A percentile compares a stretch with the other conserved stretches of the same genome.
phyloP scores from a whole-genome alignment of 305 asterid genomes.

The Fraxinus platypoda region DNA sequence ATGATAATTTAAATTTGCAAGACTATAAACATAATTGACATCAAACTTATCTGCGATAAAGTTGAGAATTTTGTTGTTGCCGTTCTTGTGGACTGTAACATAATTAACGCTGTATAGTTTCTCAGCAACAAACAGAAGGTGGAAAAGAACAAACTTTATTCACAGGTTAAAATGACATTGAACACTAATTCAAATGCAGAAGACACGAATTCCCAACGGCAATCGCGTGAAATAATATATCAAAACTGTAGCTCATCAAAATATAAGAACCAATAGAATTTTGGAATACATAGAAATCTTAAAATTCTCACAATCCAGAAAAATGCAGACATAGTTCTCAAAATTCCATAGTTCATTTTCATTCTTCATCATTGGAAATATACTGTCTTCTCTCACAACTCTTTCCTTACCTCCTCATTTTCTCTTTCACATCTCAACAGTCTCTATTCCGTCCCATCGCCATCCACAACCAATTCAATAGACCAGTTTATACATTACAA shows the following conservation, averaged over 20 bases:
- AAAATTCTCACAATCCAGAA: too few species aligned
- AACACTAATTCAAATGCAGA: too few species aligned
- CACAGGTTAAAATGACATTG: neutral
- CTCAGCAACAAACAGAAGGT: neutral
- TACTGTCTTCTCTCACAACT: too few species aligned
- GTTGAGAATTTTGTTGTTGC: neutral
- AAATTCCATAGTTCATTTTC: too few species aligned
- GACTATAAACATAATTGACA: neutral
- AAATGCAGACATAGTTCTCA: too few species aligned
- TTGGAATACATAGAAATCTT: too few species aligned
- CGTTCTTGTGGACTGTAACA: neutral
- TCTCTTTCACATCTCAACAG: too few species aligned
- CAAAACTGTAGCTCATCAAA: neutral
- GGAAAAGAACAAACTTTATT: neutral
- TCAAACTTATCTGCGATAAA: neutral
- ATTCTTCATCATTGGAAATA: too few species aligned
- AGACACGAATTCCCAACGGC: neutral
- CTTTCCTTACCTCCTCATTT: too few species aligned
- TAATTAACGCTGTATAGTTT: neutral
- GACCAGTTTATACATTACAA: too few species aligned
- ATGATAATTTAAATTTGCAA: neutral
- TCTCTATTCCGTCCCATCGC: too few species aligned
- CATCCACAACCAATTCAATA: too few species aligned
- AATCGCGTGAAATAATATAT: neutral
- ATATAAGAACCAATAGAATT: neutral